Base-by-base conservation (phyloP, 2,329 filamentous ascomycete species). In the Claviceps digitariae region DNA sequence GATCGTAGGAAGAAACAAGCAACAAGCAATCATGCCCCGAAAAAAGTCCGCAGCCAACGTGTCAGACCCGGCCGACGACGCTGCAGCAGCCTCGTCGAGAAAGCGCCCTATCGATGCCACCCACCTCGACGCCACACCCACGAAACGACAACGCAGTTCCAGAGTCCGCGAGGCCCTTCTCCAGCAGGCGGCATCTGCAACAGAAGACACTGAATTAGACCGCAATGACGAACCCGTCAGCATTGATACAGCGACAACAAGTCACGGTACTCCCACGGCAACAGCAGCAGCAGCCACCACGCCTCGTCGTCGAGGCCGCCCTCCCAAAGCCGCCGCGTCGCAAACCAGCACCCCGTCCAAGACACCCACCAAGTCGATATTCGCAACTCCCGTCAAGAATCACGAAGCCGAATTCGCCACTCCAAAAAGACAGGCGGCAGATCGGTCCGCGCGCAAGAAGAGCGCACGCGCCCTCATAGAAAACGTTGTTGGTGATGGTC, bases 391-490 rank as follows among this genome's bases (percentile, higher is more conserved):
- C 0, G 61, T 66, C 13, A 74, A 66, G 52, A 55, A 60, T 4
- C 61, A 57, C 23, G 62, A 63, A 12, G 51, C 62, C 23, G 70
- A 63, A 38, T 69, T 67, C 7, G 62, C 71, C 36, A 88, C 84
- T 1, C 84, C 87, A 0, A 78, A 79, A 40, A 77, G 82, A 59
- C 74, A 78, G 44, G 86, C 87, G 58, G 86, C 86, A 21, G 89
- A 96, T 68, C 82, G 86, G 49, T 96, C 90, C 5, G 91, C 90
- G 2, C 82, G 86, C 61, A 83, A 83, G 63, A 96, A 95, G 74
- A 95, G 87, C 65, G 86, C 86, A 23, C 77, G 83, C 51, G 80
- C 82, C 3, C 71, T 96, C 51, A 83, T 94, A 40, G 82, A 90
- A 63, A 82, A 83, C 45, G 82, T 83, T 7, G 74, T 86, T 12